Evolutionary conservation across 1,284 basidiomycete species (phyloP).

Genomic region (Boletellus deceptivus): DNA sequence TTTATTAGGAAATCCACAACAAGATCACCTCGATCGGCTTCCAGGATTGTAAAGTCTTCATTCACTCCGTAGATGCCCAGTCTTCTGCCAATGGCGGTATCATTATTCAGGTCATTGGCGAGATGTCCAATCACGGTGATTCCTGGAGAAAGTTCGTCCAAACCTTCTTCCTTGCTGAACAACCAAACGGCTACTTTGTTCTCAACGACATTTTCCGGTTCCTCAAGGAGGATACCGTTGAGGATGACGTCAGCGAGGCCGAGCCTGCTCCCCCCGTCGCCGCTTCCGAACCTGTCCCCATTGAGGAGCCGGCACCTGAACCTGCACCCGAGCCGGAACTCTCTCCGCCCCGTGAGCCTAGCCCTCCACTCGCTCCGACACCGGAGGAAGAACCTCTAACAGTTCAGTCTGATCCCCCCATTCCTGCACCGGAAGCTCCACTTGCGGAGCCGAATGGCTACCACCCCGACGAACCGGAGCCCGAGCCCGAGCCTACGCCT

Average conservation of each 20-base stretch:
- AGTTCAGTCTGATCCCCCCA: slow-evolving; percentile 32
- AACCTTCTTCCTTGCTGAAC: slow-evolving; percentile 99
- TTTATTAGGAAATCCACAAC: slow-evolving; percentile 88
- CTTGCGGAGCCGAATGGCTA: slow-evolving; percentile 31
- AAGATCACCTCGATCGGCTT: slow-evolving; percentile 93
- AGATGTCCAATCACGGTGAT: slow-evolving; percentile 91
- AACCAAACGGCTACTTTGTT: slow-evolving; percentile 98
- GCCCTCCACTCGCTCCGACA: slow-evolving; percentile 38
- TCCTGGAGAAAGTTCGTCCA: slow-evolving; percentile 99
- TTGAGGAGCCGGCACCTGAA: slow-evolving; percentile 31
- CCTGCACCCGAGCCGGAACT: slow-evolving; percentile 18
- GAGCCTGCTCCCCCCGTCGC: slow-evolving; percentile 31
- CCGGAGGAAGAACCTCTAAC: slow-evolving; percentile 35
- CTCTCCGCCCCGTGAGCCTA: slow-evolving; percentile 22
- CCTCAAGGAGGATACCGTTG: slow-evolving; percentile 92
- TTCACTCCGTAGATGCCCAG: slow-evolving; percentile 92
- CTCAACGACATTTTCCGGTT: slow-evolving; percentile 99
- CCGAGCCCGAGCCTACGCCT: slow-evolving; percentile 22
- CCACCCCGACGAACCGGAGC: slow-evolving; percentile 28
- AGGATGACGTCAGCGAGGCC: slow-evolving; percentile 63
- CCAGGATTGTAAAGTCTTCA: slow-evolving; percentile 97
- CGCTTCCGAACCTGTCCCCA: slow-evolving; percentile 35
- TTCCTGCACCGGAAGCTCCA: slow-evolving; percentile 24
- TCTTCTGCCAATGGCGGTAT: slow-evolving; percentile 94
- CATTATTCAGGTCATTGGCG: slow-evolving; percentile 98